Evolutionary conservation across 2,329 filamentous ascomycete genomes (phyloP), one percentile per base, ranked within the genome.

Genomic region (Nemania sp.): DNA sequence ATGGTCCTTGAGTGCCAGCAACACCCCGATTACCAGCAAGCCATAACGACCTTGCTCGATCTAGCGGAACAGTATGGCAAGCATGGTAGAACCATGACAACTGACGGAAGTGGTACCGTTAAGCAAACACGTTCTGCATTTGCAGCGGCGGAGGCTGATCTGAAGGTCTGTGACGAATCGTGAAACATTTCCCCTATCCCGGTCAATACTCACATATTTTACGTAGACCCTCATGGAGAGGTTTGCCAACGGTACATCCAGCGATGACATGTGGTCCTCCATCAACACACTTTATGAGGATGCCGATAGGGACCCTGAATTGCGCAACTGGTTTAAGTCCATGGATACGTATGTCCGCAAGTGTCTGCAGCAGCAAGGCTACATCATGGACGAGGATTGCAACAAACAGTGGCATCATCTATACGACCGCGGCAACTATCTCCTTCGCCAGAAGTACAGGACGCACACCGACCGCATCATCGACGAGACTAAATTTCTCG

Each of bases 1-100:
- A 97, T 98, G 92, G 84, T 99, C 45, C 90, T 98, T 53, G 96
- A 99, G 82, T 94, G 97, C 75, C 96, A 99, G 82, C 93, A 95
- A 64, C 96, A 98, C 77, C 89, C 93, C 66, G 95, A 99, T 76
- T 99, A 98, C 81, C 90, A 94, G 74, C 88, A 92, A 80, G 96
- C 96, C n/a, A 91, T 99, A 71, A 89, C 94, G 75, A 97, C 95
- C 2, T 85, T 99, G 5, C 87, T 99, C 32, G 85, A 88, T 49
- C 85, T 99, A 56, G 94, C 93, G 6, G 94, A 97, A 82, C 88
- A 90, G 73, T 99, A 99, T 76, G 89, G 89, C 68, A 87, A 89
- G 55, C 94, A 98, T 76, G 88, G 90, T 62, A 91, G 87, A 78
- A 83, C 84, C 32, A 62, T 94, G 27, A 86, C 89, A 53, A 80